Percentiles rank a stretch among this genome's conserved stretches.
These are phyloP conservation scores for Cryptosporidium sp. DNA, from an alignment of 169 alveolate species.

Conservation along the genomic window DNA sequence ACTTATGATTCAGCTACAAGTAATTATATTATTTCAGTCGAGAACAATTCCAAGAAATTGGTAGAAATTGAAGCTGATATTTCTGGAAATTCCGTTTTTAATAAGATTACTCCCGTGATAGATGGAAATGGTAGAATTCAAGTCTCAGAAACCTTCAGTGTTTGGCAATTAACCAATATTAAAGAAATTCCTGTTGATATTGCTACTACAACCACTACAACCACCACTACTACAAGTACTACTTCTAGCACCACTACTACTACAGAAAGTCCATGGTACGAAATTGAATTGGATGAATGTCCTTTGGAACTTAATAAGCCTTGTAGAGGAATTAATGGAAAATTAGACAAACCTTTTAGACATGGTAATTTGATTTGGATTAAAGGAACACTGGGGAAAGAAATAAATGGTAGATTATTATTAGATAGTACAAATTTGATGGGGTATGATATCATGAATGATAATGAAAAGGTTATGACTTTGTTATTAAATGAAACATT, in stretches of 20 bases:
- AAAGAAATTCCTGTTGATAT: too few species aligned
- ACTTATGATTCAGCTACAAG: conserved; percentile 15
- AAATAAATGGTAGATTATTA: too few species aligned
- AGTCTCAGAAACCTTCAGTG: neutral
- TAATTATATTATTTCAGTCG: conserved; percentile 26
- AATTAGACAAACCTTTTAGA: too few species aligned
- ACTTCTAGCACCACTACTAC: too few species aligned
- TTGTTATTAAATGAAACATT: conserved; percentile 32
- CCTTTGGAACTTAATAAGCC: neutral
- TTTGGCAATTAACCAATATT: neutral
- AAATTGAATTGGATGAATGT: neutral
- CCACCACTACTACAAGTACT: too few species aligned
- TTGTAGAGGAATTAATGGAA: too few species aligned
- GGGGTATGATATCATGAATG: conserved; percentile 30
- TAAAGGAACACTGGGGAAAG: too few species aligned
- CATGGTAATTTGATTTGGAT: too few species aligned
- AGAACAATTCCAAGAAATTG: conserved; percentile 34
- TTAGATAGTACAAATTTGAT: conserved; percentile 8
- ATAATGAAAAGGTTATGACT: neutral
- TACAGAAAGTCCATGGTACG: neutral
- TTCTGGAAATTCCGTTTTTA: neutral
- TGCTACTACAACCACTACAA: conserved; percentile 41
- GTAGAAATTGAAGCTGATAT: neutral
- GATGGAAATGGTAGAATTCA: neutral
- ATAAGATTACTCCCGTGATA: too few species aligned